These are phyloP conservation scores for Nepenthes mirabilis DNA, from an alignment of 148 eudicot genomes.

Conservation along the genomic window DNA sequence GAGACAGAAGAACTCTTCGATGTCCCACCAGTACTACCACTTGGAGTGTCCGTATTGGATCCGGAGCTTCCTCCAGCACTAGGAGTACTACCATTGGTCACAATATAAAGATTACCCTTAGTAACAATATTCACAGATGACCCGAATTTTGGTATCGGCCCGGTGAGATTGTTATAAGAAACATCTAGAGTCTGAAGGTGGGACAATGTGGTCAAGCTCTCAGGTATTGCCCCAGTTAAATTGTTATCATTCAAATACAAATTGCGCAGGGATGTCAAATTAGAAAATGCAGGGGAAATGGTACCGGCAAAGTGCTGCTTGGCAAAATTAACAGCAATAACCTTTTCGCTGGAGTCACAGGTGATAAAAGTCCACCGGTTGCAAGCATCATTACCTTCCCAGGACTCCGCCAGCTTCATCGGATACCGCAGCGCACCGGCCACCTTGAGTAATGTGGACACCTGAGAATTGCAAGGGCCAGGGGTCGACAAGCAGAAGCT, in stretches of 20 bases:
- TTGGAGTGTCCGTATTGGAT: neutral
- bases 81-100: slow-evolving; percentile 10
- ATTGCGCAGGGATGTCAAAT: slow-evolving; percentile 25
- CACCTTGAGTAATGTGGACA: slow-evolving; percentile 29
- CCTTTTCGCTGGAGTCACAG: slow-evolving; percentile 23
- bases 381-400: slow-evolving; percentile 62
- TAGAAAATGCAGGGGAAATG: slow-evolving; percentile 48
- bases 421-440: slow-evolving; percentile 48
- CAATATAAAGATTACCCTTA: slow-evolving; percentile 37
- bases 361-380: slow-evolving; percentile 29
- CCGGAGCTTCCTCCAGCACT: slow-evolving; percentile 4
- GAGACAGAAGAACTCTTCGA: slow-evolving; percentile 12
- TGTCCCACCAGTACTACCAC: neutral
- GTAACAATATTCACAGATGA: slow-evolving; percentile 18
- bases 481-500: slow-evolving; percentile 32
- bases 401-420: slow-evolving; percentile 31
- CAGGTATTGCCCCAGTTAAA: slow-evolving; percentile 42
- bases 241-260: slow-evolving; percentile 38
- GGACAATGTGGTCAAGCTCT: slow-evolving; percentile 26
- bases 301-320: slow-evolving; percentile 35
- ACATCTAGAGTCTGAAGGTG: slow-evolving; percentile 33
- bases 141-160: slow-evolving; percentile 33
- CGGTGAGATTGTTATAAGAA: slow-evolving; percentile 50
- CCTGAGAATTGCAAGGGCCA: slow-evolving; percentile 64
- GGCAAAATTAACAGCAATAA: slow-evolving; percentile 26